Evolutionary conservation across 2,329 filamentous ascomycete genomes (phyloP).

Genomic region (Cladosporium sp.): DNA sequence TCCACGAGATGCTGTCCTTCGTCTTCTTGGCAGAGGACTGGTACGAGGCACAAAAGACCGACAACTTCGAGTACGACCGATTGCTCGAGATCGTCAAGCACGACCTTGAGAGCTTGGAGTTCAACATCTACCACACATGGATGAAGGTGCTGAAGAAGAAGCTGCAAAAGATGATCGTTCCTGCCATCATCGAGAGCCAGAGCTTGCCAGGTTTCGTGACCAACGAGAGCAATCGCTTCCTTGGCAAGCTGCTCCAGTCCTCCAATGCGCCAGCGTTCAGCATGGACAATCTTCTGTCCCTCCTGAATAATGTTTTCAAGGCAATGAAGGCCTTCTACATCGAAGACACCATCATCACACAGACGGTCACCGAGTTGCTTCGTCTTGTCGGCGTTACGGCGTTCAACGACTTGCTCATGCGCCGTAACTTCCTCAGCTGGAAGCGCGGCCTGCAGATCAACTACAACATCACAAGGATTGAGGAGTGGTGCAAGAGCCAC

Average conservation of each 20-base stretch:
- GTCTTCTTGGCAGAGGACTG: slow-evolving; percentile 98
- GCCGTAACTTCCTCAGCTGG: slow-evolving; percentile 97
- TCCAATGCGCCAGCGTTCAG: slow-evolving; percentile 93
- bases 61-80: slow-evolving; percentile 98
- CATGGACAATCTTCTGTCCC: slow-evolving; percentile 96
- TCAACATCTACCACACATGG: slow-evolving; percentile 99
- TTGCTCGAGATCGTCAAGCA: slow-evolving; percentile 98
- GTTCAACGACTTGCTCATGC: slow-evolving; percentile 97
- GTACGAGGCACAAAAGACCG: slow-evolving; percentile 99
- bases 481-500: slow-evolving; percentile 99
- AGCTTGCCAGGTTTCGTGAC: slow-evolving; percentile 97
- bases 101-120: slow-evolving; percentile 94
- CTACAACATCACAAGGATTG: slow-evolving; percentile 98
- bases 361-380: slow-evolving; percentile 90
- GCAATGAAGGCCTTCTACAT: slow-evolving; percentile 99
- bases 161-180: slow-evolving; percentile 98
- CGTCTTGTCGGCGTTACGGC: slow-evolving; percentile 92
- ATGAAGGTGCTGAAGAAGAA: slow-evolving; percentile 99
- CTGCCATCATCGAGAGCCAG: slow-evolving; percentile 97
- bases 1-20: slow-evolving; percentile 99
- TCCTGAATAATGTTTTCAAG: slow-evolving; percentile 95
- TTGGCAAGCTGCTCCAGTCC: slow-evolving; percentile 89
- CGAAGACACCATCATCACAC: slow-evolving; percentile 91
- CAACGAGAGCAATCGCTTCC: slow-evolving; percentile 95
- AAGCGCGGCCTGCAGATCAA: slow-evolving; percentile 99